phyloP scores from a whole-genome alignment of 768 basidiomycete species.

The Phylloporus sp. region DNA sequence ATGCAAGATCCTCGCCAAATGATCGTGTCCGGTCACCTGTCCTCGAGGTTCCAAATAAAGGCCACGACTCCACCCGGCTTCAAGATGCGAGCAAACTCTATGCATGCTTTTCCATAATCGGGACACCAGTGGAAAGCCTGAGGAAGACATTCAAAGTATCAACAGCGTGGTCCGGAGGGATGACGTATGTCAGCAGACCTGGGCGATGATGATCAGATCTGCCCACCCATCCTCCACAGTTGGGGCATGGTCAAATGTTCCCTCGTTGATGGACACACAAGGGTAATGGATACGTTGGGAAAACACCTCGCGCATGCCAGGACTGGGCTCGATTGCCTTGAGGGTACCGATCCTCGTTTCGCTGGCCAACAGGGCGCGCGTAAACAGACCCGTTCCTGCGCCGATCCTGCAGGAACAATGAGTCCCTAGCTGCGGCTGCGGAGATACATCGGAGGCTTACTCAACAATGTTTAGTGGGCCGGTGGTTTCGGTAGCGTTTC shows the following conservation, averaged over 20 bases:
- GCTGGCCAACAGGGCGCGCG: conserved; percentile 72
- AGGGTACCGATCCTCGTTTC: conserved; percentile 47
- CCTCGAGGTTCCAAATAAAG: conserved; percentile 91
- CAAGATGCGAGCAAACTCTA: conserved; percentile 77
- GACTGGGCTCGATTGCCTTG: conserved; percentile 77
- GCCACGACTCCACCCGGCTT: conserved; percentile 69
- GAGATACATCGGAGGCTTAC: conserved; percentile 38
- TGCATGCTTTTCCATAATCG: conserved; percentile 64
- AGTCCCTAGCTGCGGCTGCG: neutral
- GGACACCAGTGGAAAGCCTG: conserved; percentile 96
- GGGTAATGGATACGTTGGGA: conserved; percentile 48
- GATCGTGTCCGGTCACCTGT: conserved; percentile 42
- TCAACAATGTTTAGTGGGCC: conserved; percentile 62
- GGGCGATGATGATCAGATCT: conserved; percentile 74
- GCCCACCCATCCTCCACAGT: conserved; percentile 65
- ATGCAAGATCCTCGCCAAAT: neutral
- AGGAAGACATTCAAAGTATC: conserved; percentile 3
- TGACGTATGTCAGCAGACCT: conserved; percentile 39
- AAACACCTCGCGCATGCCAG: conserved; percentile 82
- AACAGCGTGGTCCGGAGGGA: neutral
- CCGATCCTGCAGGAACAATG: conserved; percentile 54
- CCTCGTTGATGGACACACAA: conserved; percentile 54
- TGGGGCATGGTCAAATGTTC: conserved; percentile 61
- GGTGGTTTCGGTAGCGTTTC: conserved; percentile 36
- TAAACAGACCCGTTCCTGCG: conserved; percentile 86